Base-by-base conservation (phyloP, 1,284 basidiomycete genomes). In the Rhodofomes roseus region DNA sequence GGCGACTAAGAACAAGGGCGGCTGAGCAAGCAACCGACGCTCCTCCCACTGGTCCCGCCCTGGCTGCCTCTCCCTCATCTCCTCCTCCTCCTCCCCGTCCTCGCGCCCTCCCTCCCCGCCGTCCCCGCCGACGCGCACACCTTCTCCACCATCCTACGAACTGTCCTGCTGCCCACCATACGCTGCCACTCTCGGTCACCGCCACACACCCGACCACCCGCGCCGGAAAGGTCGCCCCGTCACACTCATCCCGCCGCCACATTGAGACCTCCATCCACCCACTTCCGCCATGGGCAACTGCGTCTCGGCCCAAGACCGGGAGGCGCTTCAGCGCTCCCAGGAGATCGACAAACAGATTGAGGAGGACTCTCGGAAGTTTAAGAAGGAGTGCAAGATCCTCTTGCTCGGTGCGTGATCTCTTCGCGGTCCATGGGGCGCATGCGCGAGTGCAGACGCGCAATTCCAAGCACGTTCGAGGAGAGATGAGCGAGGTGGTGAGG, bases 311-410 rank as follows among this genome's bases (percentile, higher is more conserved):
- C 77, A 77, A 63, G 86, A 86, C 74, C 79, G 79, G 60, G 81
- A 77, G 31, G 86, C 81, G 64, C 87, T 82, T 71, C 82, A 86
- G 63, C 81, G 82, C 70, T 92, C 87, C 56, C 84, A 88, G 67
- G 79, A 80, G 66, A 92, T 92, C 66, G 89, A 92, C 79, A 80
- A 78, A 58, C 81, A 84, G 73, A 83, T 92, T 46, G 85, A 90
- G 68, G 87, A 90, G 74, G 89, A 91, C 70, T 80, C 80, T 22
- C 81, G 81, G 69, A 82, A 79, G 75, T 92, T 93, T 68, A 90
- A 90, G 74, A 89, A 90, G 71, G 95, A 97, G 76, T 96, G 92
- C 82, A 98, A 98, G 81, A 95, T 98, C 65, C 76, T 98, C 25
- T 79, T 98, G 22, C 81, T 98, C 5, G 95, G 94, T 92, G 63